A percentile compares a stretch with the other conserved stretches of the same genome.
phyloP scores from a whole-genome alignment of 2,329 filamentous ascomycete species.

The Fusarium robinianum region DNA sequence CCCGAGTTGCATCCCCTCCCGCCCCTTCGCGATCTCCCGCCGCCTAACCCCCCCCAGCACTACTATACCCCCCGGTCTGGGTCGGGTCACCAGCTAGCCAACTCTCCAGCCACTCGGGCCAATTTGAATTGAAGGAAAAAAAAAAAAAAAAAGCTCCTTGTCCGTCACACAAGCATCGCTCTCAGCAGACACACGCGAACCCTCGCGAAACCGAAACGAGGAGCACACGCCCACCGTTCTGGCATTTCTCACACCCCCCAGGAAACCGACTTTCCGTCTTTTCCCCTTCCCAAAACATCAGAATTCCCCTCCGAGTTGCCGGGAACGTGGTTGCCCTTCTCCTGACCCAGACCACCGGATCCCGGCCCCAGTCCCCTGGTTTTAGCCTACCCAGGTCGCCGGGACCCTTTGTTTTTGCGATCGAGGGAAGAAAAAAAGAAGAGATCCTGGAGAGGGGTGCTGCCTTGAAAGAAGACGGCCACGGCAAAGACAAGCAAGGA shows the following conservation, averaged over 20 bases:
- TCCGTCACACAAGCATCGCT: slow-evolving; percentile 5
- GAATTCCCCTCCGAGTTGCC: slow-evolving; percentile 26
- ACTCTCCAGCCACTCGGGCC: slow-evolving; percentile 1
- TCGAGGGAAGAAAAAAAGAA: neutral
- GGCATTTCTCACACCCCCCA: slow-evolving; percentile 2
- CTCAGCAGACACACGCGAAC: slow-evolving; percentile 1
- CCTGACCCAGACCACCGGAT: slow-evolving; percentile 35
- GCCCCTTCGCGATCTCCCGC: slow-evolving; percentile 13
- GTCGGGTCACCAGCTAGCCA: slow-evolving; percentile 1
- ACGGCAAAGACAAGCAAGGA: neutral
- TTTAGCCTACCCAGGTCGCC: slow-evolving; percentile 31
- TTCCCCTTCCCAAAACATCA: slow-evolving; percentile 6
- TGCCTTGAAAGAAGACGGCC: too few relatives aligned
- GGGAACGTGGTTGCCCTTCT: slow-evolving; percentile 25
- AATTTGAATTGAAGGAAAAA: too few relatives aligned
- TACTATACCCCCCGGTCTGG: too few relatives aligned
- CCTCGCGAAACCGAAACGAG: slow-evolving; percentile 1
- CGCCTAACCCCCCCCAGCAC: too few relatives aligned
- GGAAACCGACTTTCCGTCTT: too few relatives aligned
- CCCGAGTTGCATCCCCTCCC: slow-evolving; percentile 8
- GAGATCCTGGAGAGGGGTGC: neutral
- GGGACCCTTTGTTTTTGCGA: slow-evolving; percentile 21
- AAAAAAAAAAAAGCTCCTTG: neutral
- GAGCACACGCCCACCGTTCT: slow-evolving; percentile 3
- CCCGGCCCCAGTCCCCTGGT: slow-evolving; percentile 27